Evolutionary conservation across 116 monocot genomes (phyloP).

Genomic region (Zostera marina): DNA sequence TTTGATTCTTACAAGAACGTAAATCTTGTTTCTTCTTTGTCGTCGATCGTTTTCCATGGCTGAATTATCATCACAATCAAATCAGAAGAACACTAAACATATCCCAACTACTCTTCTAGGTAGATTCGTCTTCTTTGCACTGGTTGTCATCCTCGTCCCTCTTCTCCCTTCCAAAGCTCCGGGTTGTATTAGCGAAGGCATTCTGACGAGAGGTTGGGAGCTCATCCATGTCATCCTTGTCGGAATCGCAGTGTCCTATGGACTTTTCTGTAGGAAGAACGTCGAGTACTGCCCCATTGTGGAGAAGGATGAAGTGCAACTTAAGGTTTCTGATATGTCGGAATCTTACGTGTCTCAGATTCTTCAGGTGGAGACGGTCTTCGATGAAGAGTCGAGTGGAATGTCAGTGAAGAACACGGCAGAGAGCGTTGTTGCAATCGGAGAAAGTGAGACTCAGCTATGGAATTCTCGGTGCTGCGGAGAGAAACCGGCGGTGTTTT

Average conservation of each 20-base stretch:
- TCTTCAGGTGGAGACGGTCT: conserved; percentile 29
- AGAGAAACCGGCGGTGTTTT: conserved; percentile 25
- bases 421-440: not conserved
- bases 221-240: conserved; percentile 67
- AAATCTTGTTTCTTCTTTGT: not conserved
- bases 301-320: conserved; percentile 13
- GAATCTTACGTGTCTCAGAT: conserved; percentile 30
- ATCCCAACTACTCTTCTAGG: conserved; percentile 8
- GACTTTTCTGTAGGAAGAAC: conserved; percentile 58
- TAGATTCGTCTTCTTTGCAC: conserved; percentile 26
- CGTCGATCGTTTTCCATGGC: not conserved
- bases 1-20: not conserved
- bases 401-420: too few relatives aligned
- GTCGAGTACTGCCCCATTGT: conserved; percentile 13
- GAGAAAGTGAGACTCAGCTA: conserved; percentile 15
- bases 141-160: conserved; percentile 26
- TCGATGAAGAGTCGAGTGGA: conserved; percentile 25
- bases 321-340: conserved; percentile 10
- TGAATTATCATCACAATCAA: not conserved
- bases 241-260: conserved; percentile 65
- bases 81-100: not conserved
- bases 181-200: conserved; percentile 16
- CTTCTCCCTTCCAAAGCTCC: conserved; percentile 38
- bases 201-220: conserved; percentile 43
- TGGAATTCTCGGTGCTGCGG: conserved; percentile 38